Conservation (phyloP, 1,284 basidiomycete genomes). For the Cutaneotrichosporon dermatis region DNA sequence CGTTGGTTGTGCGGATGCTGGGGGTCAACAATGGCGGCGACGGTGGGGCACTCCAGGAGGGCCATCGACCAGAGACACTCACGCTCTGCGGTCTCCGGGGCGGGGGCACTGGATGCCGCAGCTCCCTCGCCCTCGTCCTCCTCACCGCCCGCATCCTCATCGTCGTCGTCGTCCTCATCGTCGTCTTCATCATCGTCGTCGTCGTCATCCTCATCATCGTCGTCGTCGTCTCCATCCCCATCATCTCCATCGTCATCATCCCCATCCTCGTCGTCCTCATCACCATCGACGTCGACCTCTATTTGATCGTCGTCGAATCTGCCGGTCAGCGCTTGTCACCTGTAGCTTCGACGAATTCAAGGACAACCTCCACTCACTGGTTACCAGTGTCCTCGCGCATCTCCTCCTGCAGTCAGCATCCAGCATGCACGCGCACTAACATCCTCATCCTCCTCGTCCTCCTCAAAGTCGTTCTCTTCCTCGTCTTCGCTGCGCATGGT, state of each 20-base stretch:
- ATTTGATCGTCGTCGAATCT: slow-evolving; percentile 18
- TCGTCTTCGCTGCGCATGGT: slow-evolving; percentile 39
- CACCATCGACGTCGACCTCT: background rate
- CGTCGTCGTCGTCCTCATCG: slow-evolving; percentile 4
- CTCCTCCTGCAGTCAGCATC: slow-evolving; percentile 18
- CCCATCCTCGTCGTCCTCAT: slow-evolving; percentile 12
- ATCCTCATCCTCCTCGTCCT: slow-evolving; percentile 22
- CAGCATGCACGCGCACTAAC: background rate
- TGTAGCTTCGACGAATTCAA: too few species aligned
- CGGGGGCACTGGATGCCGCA: background rate
- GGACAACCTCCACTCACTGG: slow-evolving; percentile 10
- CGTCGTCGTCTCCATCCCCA: slow-evolving; percentile 20
- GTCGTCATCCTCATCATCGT: slow-evolving; percentile 23
- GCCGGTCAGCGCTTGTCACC: background rate
- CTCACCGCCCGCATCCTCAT: slow-evolving; percentile 26
- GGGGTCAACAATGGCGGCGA: too few species aligned
- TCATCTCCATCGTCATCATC: slow-evolving; percentile 19
- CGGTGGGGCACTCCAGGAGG: too few species aligned
- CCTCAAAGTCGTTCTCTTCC: slow-evolving; percentile 30
- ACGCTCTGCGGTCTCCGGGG: background rate
- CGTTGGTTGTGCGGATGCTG: background rate
- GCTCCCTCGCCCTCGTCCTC: slow-evolving; percentile 21
- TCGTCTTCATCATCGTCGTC: slow-evolving; percentile 29
- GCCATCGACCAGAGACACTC: background rate
- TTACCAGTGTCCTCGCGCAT: slow-evolving; percentile 27